Conservation (phyloP, 306 rosid species). For the Acacia crassicarpa region DNA sequence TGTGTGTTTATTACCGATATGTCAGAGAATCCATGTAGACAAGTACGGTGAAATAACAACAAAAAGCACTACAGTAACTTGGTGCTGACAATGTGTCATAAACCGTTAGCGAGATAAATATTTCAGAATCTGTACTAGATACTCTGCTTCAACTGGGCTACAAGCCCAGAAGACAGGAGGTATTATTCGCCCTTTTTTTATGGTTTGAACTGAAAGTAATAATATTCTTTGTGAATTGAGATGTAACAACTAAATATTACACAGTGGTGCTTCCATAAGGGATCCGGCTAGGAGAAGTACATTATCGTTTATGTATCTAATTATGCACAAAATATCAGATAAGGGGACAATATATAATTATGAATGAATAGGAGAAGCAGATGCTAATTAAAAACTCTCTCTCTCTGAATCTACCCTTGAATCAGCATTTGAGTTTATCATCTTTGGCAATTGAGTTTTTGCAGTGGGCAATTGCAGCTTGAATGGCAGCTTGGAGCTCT, state of each 20-base stretch:
- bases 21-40: constrained; percentile 29
- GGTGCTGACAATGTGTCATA: neutral
- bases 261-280: neutral
- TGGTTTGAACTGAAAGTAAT: neutral
- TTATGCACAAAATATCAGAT: constrained; percentile 25
- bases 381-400: neutral
- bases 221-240: neutral
- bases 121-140: neutral
- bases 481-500: constrained; percentile 96
- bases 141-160: neutral
- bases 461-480: constrained; percentile 99
- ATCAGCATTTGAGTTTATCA: constrained; percentile 51
- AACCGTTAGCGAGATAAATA: constrained; percentile 5
- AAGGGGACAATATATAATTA: constrained; percentile 12
- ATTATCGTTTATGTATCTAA: neutral
- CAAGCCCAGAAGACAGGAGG: too few relatives aligned
- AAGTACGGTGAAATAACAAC: neutral
- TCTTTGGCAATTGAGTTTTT: constrained; percentile 79
- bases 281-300: neutral
- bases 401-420: constrained; percentile 1
- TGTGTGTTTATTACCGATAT: neutral
- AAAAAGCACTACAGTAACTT: neutral
- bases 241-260: neutral
- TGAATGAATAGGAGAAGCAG: neutral
- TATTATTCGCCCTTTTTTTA: too few relatives aligned